phyloP scores from a whole-genome alignment of 2,329 filamentous ascomycete genomes.

The Aspergillus versicolor region DNA sequence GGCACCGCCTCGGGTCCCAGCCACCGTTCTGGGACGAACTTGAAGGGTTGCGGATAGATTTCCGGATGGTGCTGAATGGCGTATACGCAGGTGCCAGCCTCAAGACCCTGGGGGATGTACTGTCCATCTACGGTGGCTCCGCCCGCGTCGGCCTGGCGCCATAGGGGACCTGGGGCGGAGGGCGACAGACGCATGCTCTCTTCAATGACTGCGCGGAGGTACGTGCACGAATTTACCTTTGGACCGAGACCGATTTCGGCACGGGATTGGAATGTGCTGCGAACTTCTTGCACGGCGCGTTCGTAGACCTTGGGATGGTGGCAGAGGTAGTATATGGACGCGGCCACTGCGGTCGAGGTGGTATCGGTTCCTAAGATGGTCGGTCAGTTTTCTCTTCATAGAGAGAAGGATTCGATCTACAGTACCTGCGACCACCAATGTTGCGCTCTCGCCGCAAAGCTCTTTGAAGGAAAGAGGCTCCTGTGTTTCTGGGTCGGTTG shows the following conservation, averaged over 20 bases:
- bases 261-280: neutral
- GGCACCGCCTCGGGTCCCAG: conserved; percentile 27
- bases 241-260: neutral
- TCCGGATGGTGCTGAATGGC: conserved; percentile 25
- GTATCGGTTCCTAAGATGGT: conserved; percentile 2
- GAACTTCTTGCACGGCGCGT: neutral
- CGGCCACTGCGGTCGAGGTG: conserved; percentile 3
- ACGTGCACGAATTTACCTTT: conserved; percentile 33
- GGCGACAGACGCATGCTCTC: conserved; percentile 34
- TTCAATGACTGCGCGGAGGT: conserved; percentile 44
- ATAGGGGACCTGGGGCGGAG: conserved; percentile 24
- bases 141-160: conserved; percentile 27
- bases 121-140: conserved; percentile 18
- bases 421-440: conserved; percentile 1
- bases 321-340: conserved; percentile 3
- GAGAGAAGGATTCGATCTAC: neutral
- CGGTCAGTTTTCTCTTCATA: no score
- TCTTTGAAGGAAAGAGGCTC: neutral
- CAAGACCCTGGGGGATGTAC: conserved; percentile 13
- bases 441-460: conserved; percentile 4
- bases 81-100: conserved; percentile 14
- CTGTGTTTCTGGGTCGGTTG: neutral
- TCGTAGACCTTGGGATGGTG: neutral
- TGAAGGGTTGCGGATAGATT: conserved; percentile 58
- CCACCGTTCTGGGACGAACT: conserved; percentile 63